These are phyloP conservation scores for Hansenula lynferdii DNA, from an alignment of 1,139 yeast genomes.

Conservation along the genomic window DNA sequence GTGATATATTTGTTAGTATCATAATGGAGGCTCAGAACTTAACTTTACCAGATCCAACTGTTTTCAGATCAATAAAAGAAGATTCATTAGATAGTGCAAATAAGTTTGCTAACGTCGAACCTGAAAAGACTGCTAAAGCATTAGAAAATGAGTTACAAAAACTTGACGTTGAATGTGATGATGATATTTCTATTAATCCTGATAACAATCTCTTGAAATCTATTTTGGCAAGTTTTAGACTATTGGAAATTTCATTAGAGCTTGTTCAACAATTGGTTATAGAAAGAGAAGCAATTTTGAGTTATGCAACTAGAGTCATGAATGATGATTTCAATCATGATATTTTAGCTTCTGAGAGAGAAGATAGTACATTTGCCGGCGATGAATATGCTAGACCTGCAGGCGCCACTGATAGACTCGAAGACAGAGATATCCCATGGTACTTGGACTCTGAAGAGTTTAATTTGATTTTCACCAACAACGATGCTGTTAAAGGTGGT, in stretches of 20 bases:
- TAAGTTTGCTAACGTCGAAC: conserved; percentile 35
- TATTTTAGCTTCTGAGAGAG: conserved; percentile 54
- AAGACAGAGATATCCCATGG: conserved; percentile 60
- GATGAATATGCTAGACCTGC: conserved; percentile 24
- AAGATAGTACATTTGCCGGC: conserved; percentile 40
- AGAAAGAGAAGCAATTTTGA: conserved; percentile 64
- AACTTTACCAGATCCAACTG: conserved; percentile 70
- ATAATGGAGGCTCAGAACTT: conserved; percentile 67
- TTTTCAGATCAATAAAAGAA: conserved; percentile 57
- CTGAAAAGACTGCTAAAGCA: conserved; percentile 47
- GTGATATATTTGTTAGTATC: conserved; percentile 55
- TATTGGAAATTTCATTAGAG: conserved; percentile 38
- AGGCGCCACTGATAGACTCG: conserved; percentile 17
- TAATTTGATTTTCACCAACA: conserved; percentile 66
- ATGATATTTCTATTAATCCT: conserved; percentile 44
- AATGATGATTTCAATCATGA: conserved; percentile 66
- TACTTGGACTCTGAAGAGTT: conserved; percentile 75
- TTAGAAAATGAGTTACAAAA: conserved; percentile 41
- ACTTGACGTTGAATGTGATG: conserved; percentile 41
- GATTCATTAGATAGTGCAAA: conserved; percentile 40
- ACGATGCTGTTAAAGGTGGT: conserved; percentile 82
- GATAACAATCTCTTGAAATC: conserved; percentile 41
- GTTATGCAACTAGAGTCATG: conserved; percentile 74
- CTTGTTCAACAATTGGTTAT: conserved; percentile 57
- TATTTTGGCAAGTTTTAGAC: conserved; percentile 41